phyloP scores from a whole-genome alignment of 805 yeast genomes.

The Ogataea nonfermentans region DNA sequence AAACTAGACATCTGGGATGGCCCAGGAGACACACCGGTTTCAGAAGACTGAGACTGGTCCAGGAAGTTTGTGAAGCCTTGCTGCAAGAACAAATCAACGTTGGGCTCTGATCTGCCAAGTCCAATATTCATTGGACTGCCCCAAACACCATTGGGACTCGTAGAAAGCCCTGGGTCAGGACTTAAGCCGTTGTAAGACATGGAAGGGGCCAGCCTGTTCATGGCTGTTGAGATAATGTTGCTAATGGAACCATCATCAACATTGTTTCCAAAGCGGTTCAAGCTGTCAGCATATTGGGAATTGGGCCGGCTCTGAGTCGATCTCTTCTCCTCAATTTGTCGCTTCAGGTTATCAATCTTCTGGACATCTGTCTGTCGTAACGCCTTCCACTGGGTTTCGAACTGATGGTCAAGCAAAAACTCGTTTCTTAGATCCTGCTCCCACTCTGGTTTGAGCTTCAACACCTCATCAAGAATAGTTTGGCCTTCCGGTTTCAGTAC shows the following conservation, averaged over 20 bases:
- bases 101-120: conserved; percentile 6
- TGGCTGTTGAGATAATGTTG: conserved; percentile 20
- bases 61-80: conserved; percentile 21
- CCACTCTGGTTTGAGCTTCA: conserved; percentile 32
- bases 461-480: conserved; percentile 22
- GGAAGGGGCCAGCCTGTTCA: conserved; percentile 25
- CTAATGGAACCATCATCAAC: conserved; percentile 21
- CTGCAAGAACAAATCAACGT: conserved; percentile 29
- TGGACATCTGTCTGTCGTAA: conserved; percentile 37
- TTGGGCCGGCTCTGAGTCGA: conserved; percentile 11
- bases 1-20: conserved; percentile 17
- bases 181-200: conserved; percentile 11
- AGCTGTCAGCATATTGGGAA: conserved; percentile 23
- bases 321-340: conserved; percentile 21
- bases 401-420: conserved; percentile 32
- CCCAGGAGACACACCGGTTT: conserved; percentile 15
- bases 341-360: conserved; percentile 28
- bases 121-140: conserved; percentile 9
- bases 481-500: conserved; percentile 29
- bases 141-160: conserved; percentile 20
- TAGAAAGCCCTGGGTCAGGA: conserved; percentile 14
- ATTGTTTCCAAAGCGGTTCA: conserved; percentile 27
- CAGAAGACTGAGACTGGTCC: conserved; percentile 9
- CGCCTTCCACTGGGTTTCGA: conserved; percentile 41
- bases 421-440: conserved; percentile 30